Percentiles rank a stretch among this genome's conserved stretches.
Evolutionary conservation across 345 rosid genomes (phyloP).

Genomic region (Syzygium aqueum): DNA sequence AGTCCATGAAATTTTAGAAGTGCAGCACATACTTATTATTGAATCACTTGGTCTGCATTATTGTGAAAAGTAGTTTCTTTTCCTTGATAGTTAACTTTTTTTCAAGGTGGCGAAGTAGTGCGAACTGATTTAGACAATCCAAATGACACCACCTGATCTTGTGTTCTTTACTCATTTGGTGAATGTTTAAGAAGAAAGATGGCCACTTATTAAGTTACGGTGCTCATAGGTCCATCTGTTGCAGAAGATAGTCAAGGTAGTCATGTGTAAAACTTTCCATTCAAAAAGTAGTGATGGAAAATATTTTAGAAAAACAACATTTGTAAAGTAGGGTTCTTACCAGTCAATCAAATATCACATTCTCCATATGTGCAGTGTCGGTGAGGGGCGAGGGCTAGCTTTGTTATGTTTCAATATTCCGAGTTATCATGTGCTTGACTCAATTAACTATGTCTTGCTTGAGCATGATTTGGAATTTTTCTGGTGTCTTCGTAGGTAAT

Average conservation of each 20-base stretch:
- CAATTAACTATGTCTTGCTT: not conserved
- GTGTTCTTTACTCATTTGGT: not conserved
- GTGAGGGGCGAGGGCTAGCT: not conserved
- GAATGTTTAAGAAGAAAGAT: not conserved
- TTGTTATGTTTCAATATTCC: not conserved
- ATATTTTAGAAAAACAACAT: not conserved
- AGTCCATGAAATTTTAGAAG: not conserved
- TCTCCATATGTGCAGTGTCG: not conserved
- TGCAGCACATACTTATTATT: not conserved
- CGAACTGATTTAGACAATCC: not conserved
- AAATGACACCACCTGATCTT: not conserved
- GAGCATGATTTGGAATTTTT: too few relatives aligned
- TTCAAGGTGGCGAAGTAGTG: not conserved
- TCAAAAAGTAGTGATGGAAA: not conserved
- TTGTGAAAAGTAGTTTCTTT: not conserved
- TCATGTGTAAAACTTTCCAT: not conserved
- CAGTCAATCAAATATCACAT: not conserved
- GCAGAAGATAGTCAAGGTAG: not conserved
- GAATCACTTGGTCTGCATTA: not conserved
- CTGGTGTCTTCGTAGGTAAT: too few relatives aligned
- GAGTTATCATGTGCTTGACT: not conserved
- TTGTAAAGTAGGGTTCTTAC: not conserved
- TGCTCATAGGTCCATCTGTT: not conserved
- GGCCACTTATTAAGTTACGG: not conserved
- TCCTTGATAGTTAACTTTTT: not conserved